Base-by-base conservation (phyloP, 2,329 filamentous ascomycete genomes). In the Aspergillus puulaauensis region DNA sequence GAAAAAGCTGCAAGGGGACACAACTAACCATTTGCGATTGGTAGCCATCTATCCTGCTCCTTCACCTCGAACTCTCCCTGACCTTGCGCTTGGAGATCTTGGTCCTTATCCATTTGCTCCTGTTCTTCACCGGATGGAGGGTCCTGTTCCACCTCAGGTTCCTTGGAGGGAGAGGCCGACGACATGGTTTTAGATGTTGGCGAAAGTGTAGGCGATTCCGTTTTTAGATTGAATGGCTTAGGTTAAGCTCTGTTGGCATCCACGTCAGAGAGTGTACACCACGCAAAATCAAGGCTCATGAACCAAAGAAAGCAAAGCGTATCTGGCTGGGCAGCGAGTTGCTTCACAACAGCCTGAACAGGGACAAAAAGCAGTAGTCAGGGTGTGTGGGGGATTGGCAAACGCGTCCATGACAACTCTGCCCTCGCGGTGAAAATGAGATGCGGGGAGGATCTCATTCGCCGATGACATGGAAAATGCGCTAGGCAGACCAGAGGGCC, bases 11-110 rank as follows among this genome's bases (percentile, higher is more conserved):
- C 70, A 75, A 70, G 71, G 67, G 69, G 66, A 70, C 66, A 68
- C 62, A 79, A 95, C 95, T 86, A 86, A 99, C 95, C 95, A 92
- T 99, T 99, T 81, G 95, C 95, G 86, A 99, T 99, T 76, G 95
- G 95, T 77, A 99, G 86, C 95, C 95, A 99, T 84, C 95, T 85
- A 80, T 99, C 95, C 80, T 99, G 95, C 80, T 99, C 95, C 84
- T 98, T 98, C 79, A 98, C 93, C 81, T 98, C 93, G 77, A 97
- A 96, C 82, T 98, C 93, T 79, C 91, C 87, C 79, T 89, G 83
- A 76, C 85, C 88, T 77, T 84, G 84, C 76, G 83, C 83, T 82
- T 91, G 89, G 44, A 46, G 37, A 77, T 92, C 90, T 82, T 77
- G 75, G 58, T 79, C 77, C 69, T 81, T 82, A 73, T 96, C 92